Evolutionary conservation across 768 basidiomycete genomes (phyloP).

Genomic region (Exidia glandulosa): DNA sequence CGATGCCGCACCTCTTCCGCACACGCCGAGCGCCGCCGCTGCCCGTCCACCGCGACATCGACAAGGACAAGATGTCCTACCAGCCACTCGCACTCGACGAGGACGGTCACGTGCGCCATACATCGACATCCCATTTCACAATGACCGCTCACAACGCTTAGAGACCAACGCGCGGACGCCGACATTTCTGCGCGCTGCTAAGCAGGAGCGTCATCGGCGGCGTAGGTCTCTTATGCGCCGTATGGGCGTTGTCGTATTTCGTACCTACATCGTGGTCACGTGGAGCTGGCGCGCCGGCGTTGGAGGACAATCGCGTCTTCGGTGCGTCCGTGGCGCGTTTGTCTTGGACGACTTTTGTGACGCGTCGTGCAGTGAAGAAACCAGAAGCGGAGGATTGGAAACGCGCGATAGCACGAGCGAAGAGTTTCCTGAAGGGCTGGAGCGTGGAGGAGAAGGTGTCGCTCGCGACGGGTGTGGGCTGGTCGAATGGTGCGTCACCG

Average conservation of each 20-base stretch:
- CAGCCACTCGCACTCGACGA: neutral
- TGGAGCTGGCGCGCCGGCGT: neutral
- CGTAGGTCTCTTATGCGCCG: neutral
- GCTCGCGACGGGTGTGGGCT: conserved; percentile 57
- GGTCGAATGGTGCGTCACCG: conserved; percentile 27
- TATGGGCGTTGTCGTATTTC: neutral
- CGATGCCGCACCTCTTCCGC: no score
- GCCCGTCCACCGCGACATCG: no score
- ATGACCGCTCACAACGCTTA: neutral
- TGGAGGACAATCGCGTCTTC: neutral
- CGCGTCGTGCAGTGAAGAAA: neutral
- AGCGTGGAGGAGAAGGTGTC: conserved; percentile 45
- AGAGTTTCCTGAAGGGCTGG: neutral
- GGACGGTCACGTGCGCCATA: neutral
- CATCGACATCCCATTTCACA: neutral
- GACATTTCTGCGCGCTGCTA: neutral
- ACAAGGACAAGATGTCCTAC: no score
- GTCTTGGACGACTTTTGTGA: neutral
- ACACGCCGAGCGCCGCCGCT: no score
- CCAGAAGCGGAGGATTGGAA: neutral
- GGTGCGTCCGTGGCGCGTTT: neutral
- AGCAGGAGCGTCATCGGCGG: neutral
- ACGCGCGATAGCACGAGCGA: neutral
- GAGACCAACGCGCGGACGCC: neutral
- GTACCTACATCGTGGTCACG: neutral